Evolutionary conservation across 2,329 filamentous ascomycete species (phyloP), one percentile per base, ranked within the genome.

Genomic region (Aspergillus eucalypticola): DNA sequence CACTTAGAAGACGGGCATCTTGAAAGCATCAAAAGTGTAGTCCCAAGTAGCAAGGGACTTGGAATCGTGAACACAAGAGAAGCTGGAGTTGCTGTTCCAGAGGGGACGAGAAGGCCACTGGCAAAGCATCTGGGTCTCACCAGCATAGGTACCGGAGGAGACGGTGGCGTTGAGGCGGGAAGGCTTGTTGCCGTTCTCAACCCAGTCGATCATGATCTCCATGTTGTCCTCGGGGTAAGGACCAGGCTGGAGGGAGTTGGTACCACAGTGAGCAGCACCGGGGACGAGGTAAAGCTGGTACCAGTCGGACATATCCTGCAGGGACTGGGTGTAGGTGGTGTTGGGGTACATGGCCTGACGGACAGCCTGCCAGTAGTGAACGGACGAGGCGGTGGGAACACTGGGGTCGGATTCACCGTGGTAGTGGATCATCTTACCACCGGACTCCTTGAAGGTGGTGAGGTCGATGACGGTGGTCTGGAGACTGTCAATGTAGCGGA

Each of bases 361-460:
- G 38, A 86, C 84, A 3, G 82, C 80, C 56, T 86, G 76, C 71
- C 78, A 82, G 75, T 86, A 87, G 66, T 79, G 82, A 1, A 85
- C 79, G 0, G 83, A 85, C 0, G 82, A 84, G 5, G 76, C 82
- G 1, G 84, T 70, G 1, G 84, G 84, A 61, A 87, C 75, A 6
- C 76, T 79, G 13, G 76, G 70, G 69, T 86, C 85, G 0, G 80
- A 81, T 70, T 86, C 83, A 55, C 84, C 84, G 71, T 87, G 84
- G 74, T 80, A 85, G 69, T 86, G 83, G 10, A 87, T 72, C 3
- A 87, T 71, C 71, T 87, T 87, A 54, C 82, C 84, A 23, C 84
- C 84, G 0, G 75, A 66, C 2, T 73, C 59, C 32, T 81, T 73
- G 75, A 85, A 85, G 8, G 74, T 64, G 0, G 79, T 82, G 0